Conservation (phyloP, 768 basidiomycete species). For the Amanita inopinata region DNA sequence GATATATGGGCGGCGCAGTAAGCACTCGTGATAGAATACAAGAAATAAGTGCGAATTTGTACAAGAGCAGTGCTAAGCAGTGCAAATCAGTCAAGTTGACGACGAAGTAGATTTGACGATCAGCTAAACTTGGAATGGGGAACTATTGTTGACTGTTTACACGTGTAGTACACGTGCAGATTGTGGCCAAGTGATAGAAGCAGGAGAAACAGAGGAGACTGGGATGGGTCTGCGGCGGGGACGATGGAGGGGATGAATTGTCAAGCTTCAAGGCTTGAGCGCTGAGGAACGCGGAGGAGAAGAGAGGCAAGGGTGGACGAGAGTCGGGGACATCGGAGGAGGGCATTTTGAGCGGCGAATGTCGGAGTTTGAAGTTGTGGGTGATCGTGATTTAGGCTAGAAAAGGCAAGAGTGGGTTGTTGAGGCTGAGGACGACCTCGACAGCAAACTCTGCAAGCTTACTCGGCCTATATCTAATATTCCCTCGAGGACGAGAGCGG, state of each 20-base stretch:
- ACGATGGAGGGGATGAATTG: no score
- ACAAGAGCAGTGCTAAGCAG: constrained; percentile 3
- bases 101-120: constrained; percentile 9
- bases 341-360: neutral
- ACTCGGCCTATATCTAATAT: no score
- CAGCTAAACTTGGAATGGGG: constrained; percentile 12
- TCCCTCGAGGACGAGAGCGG: no score
- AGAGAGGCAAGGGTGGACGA: neutral
- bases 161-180: constrained; percentile 15
- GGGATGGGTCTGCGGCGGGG: no score
- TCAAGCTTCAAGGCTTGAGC: no score
- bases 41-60: neutral
- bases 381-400: neutral
- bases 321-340: neutral
- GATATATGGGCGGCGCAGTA: neutral
- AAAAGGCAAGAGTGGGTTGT: constrained; percentile 1
- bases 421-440: neutral
- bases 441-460: no score
- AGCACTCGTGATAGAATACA: neutral
- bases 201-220: neutral
- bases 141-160: constrained; percentile 10
- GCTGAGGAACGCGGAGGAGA: no score
- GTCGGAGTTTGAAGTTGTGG: constrained; percentile 4
- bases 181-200: neutral
- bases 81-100: constrained; percentile 12